A percentile compares a stretch with the other conserved stretches of the same genome.
Evolutionary conservation across 352 stramenopile species (phyloP).

Genomic region (Globisporangium echinulatum): DNA sequence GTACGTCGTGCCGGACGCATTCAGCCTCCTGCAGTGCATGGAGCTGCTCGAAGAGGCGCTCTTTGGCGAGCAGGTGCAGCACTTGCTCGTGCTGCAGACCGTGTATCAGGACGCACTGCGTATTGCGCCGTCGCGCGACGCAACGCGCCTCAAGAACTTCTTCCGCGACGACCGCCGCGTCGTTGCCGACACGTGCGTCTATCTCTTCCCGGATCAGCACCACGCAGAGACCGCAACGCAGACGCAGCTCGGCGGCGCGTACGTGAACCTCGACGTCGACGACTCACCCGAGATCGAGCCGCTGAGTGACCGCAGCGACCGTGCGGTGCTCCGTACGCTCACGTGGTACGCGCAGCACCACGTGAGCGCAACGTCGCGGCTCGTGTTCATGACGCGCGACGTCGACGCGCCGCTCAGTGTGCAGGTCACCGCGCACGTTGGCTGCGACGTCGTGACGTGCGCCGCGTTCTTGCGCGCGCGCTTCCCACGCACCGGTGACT

Average conservation of each 20-base stretch:
- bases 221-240: slow-evolving; percentile 51
- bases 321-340: slow-evolving; percentile 51
- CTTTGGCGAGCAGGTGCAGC: slow-evolving; percentile 28
- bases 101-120: slow-evolving; percentile 55
- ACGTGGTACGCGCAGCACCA: slow-evolving; percentile 54
- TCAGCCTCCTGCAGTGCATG: slow-evolving; percentile 68
- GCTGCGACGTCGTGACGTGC: slow-evolving; percentile 54
- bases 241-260: slow-evolving; percentile 12
- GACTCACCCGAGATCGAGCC: slow-evolving; percentile 26
- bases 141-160: slow-evolving; percentile 57
- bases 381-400: slow-evolving; percentile 60
- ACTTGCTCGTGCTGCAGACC: slow-evolving; percentile 70
- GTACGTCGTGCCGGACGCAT: slow-evolving; percentile 67
- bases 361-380: slow-evolving; percentile 21
- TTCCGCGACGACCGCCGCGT: slow-evolving; percentile 52
- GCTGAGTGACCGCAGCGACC: slow-evolving; percentile 27
- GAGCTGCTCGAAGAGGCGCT: slow-evolving; percentile 59
- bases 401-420: slow-evolving; percentile 32
- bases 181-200: slow-evolving; percentile 35
- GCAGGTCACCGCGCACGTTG: slow-evolving; percentile 24
- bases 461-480: slow-evolving; percentile 37
- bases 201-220: slow-evolving; percentile 70
- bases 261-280: slow-evolving; percentile 13
- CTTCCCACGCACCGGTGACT: slow-evolving; percentile 26
- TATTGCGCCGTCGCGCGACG: slow-evolving; percentile 60